Evolutionary conservation across 1,139 yeast genomes (phyloP).

Genomic region (Ashbya aceris): DNA sequence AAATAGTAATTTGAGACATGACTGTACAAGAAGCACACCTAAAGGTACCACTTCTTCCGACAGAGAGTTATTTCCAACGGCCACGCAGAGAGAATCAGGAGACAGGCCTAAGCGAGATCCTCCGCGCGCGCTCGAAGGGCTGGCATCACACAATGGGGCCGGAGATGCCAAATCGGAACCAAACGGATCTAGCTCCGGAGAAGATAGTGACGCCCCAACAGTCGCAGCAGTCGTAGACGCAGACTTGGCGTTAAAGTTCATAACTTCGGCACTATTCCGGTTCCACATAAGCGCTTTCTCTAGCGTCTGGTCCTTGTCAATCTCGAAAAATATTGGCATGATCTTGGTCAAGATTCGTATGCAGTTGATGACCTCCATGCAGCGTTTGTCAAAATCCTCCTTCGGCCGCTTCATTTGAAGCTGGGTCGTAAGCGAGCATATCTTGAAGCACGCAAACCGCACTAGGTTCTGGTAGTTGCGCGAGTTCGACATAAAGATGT

Average conservation of each 20-base stretch:
- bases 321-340: constrained; percentile 61
- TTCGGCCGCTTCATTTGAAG: constrained; percentile 3
- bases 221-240: constrained; percentile 33
- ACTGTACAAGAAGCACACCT: constrained; percentile 42
- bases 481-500: constrained; percentile 48
- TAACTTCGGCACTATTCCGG: constrained; percentile 11
- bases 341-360: constrained; percentile 56
- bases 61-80: constrained; percentile 15
- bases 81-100: constrained; percentile 11
- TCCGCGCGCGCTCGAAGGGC: neutral
- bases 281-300: constrained; percentile 41
- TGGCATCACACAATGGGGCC: constrained; percentile 23
- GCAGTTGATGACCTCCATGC: constrained; percentile 41
- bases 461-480: constrained; percentile 50
- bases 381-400: constrained; percentile 1
- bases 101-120: constrained; percentile 18
- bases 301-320: constrained; percentile 25
- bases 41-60: constrained; percentile 30
- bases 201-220: constrained; percentile 29
- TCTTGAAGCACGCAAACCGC: constrained; percentile 31
- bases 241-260: constrained; percentile 6
- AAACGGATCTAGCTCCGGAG: constrained; percentile 11
- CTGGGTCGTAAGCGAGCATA: constrained; percentile 13
- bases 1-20: constrained; percentile 47
- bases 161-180: constrained; percentile 9